These are phyloP conservation scores for Erigeron philadelphicus DNA, from an alignment of 140 eudicot genomes.

Conservation along the genomic window DNA sequence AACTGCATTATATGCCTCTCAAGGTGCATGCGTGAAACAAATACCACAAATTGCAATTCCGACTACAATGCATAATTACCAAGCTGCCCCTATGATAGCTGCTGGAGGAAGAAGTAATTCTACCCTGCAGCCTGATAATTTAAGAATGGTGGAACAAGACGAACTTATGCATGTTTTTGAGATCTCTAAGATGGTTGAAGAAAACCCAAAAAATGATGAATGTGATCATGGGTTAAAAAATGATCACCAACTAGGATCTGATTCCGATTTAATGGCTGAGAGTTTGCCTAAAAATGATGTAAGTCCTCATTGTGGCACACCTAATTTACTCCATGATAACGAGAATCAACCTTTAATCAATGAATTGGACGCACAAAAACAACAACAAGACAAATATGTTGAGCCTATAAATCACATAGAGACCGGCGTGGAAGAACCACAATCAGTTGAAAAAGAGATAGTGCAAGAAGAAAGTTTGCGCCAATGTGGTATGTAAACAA, in stretches of 20 bases:
- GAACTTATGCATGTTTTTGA: slow-evolving; percentile 63
- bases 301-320: slow-evolving; percentile 1
- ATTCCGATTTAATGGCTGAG: slow-evolving; percentile 23
- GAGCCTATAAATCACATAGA: slow-evolving; percentile 22
- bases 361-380: slow-evolving; percentile 10
- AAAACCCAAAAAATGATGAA: slow-evolving; percentile 29
- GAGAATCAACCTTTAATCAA: slow-evolving; percentile 17
- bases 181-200: slow-evolving; percentile 36
- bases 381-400: slow-evolving; percentile 6
- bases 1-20: slow-evolving; percentile 22
- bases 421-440: slow-evolving; percentile 16
- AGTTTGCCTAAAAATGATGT: slow-evolving; percentile 21
- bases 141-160: slow-evolving; percentile 65
- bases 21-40: slow-evolving; percentile 28
- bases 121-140: slow-evolving; percentile 24
- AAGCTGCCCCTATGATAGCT: slow-evolving; percentile 25
- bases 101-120: slow-evolving; percentile 33
- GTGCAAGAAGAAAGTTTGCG: slow-evolving; percentile 17
- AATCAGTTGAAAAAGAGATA: slow-evolving; percentile 17
- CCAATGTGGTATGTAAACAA: slow-evolving; percentile 22
- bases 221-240: slow-evolving; percentile 18
- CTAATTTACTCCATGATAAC: slow-evolving; percentile 18
- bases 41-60: slow-evolving; percentile 27
- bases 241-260: slow-evolving; percentile 15
- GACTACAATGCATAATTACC: slow-evolving; percentile 27